Percentiles rank a stretch among this genome's conserved stretches.
Conservation (phyloP, 2,329 filamentous ascomycete genomes). For the Magnaporthiopsis incrustans region DNA sequence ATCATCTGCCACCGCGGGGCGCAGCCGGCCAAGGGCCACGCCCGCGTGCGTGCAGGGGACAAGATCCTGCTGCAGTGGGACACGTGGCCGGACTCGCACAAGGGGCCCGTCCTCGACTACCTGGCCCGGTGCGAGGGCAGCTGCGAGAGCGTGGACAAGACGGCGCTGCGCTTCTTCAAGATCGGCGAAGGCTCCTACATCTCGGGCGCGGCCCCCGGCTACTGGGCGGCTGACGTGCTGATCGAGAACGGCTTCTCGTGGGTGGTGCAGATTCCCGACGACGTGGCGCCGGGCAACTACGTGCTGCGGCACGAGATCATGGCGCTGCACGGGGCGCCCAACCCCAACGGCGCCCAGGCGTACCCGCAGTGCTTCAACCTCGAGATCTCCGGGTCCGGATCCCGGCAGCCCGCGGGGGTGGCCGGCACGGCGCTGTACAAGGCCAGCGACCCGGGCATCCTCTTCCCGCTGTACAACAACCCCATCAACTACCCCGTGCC, state of each 20-base stretch:
- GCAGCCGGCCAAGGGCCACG: slow-evolving; percentile 27
- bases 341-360: slow-evolving; percentile 36
- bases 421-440: slow-evolving; percentile 18
- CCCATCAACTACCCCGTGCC: slow-evolving; percentile 29
- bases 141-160: slow-evolving; percentile 14
- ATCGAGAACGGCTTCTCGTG: slow-evolving; percentile 42
- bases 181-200: slow-evolving; percentile 16
- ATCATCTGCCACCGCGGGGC: slow-evolving; percentile 39
- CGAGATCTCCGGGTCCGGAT: slow-evolving; percentile 40
- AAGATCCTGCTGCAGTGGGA: slow-evolving; percentile 33
- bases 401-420: slow-evolving; percentile 7
- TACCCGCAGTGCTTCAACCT: slow-evolving; percentile 52
- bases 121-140: slow-evolving; percentile 31
- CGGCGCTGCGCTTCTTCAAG: slow-evolving; percentile 14
- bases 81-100: slow-evolving; percentile 34
- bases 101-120: slow-evolving; percentile 54
- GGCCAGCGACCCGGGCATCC: slow-evolving; percentile 30
- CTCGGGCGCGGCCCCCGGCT: slow-evolving; percentile 21
- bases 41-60: slow-evolving; percentile 31
- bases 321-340: slow-evolving; percentile 36
- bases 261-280: slow-evolving; percentile 36
- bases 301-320: slow-evolving; percentile 46
- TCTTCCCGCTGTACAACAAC: slow-evolving; percentile 32
- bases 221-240: slow-evolving; percentile 32
- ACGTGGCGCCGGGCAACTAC: slow-evolving; percentile 39